These are phyloP conservation scores for Giardia muris DNA, from an alignment of 208 protist species.

Conservation along the genomic window DNA sequence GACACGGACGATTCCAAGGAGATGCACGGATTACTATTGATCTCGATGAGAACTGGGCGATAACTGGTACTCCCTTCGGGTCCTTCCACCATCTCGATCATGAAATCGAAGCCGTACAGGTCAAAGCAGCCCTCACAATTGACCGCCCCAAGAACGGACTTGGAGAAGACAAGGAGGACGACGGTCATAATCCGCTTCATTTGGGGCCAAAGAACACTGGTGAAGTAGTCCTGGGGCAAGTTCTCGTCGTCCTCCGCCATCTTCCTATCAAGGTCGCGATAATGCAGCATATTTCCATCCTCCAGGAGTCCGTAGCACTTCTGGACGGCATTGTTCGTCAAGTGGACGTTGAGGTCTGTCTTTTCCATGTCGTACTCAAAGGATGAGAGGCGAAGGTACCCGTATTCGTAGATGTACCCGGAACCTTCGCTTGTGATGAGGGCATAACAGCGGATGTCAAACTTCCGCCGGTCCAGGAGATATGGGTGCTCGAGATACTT, in stretches of 20 bases:
- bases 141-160: background rate
- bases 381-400: background rate
- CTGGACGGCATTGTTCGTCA: conserved; percentile 23
- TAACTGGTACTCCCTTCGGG: background rate
- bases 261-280: background rate
- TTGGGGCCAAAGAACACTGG: background rate
- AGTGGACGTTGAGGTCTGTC: background rate
- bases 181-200: background rate
- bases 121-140: background rate
- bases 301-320: background rate
- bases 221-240: background rate
- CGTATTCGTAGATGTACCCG: background rate
- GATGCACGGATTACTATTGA: background rate
- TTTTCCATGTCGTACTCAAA: background rate
- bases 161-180: background rate
- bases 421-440: background rate
- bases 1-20: background rate
- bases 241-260: background rate
- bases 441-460: background rate
- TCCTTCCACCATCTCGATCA: background rate
- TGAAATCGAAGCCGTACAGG: conserved; percentile 25
- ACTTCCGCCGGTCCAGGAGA: background rate
- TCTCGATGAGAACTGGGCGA: conserved; percentile 12
- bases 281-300: conserved; percentile 10
- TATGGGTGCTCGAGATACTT: conserved; percentile 22